Conservation (phyloP, 2,329 filamentous ascomycete genomes). For the Metarhizium brunneum region DNA sequence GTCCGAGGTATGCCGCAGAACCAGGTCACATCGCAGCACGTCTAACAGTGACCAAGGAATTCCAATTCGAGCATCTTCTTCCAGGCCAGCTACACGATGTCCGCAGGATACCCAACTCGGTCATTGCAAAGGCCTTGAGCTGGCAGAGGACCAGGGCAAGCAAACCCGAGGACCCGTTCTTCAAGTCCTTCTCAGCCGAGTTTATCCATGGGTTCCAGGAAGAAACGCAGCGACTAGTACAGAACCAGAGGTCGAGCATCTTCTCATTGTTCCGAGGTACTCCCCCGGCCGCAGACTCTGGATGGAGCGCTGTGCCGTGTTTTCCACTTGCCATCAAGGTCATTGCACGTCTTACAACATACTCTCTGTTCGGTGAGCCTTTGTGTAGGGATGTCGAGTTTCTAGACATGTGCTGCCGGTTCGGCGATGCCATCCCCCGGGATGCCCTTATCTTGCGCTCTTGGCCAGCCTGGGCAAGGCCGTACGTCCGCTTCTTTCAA, state of each 20-base stretch:
- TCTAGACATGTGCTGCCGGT: constrained; percentile 7
- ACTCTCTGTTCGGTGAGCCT: constrained; percentile 7
- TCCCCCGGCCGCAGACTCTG: background rate
- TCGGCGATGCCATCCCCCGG: constrained; percentile 7
- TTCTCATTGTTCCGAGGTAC: background rate
- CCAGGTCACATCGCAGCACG: background rate
- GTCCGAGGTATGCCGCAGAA: constrained; percentile 2
- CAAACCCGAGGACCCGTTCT: constrained; percentile 8
- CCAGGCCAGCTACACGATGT: constrained; percentile 6
- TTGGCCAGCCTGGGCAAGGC: constrained; percentile 3
- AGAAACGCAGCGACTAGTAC: background rate
- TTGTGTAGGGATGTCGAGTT: constrained; percentile 7
- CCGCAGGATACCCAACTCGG: constrained; percentile 6
- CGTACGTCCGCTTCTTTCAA: background rate
- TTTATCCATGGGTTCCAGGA: constrained; percentile 6
- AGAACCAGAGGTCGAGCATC: background rate
- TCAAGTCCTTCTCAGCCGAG: constrained; percentile 8
- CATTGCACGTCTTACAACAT: constrained; percentile 8
- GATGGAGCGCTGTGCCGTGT: constrained; percentile 7
- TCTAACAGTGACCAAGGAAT: constrained; percentile 4
- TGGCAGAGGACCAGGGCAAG: constrained; percentile 9
- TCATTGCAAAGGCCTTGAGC: constrained; percentile 9
- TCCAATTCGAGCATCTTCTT: constrained; percentile 8
- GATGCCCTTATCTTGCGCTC: constrained; percentile 8
- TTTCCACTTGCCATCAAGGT: constrained; percentile 9